Evolutionary conservation across 495 filamentous ascomycete species (phyloP).

Genomic region (Aspergillus cavernicola): DNA sequence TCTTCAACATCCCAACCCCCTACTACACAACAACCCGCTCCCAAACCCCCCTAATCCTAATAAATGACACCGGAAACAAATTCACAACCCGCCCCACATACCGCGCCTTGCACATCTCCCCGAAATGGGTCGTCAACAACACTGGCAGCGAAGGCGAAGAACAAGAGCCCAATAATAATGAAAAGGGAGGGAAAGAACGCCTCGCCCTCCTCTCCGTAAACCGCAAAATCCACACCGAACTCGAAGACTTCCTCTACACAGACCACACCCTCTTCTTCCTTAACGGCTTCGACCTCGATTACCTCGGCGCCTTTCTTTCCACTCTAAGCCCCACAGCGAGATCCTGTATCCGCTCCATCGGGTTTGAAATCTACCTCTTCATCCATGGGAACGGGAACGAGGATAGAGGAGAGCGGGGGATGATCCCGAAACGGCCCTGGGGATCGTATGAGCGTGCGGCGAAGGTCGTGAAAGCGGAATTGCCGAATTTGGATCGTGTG

Average conservation of each 20-base stretch:
- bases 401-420: constrained; percentile 8
- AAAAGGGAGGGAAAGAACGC: not conserved
- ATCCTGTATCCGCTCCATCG: constrained; percentile 34
- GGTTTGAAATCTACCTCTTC: constrained; percentile 42
- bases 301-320: constrained; percentile 32
- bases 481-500: constrained; percentile 27
- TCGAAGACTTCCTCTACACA: constrained; percentile 38
- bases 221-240: constrained; percentile 41
- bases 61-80: constrained; percentile 33
- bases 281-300: constrained; percentile 38
- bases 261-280: constrained; percentile 41
- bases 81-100: constrained; percentile 34
- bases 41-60: too few species aligned
- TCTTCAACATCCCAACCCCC: constrained; percentile 2
- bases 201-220: constrained; percentile 28
- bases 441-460: constrained; percentile 32
- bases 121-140: constrained; percentile 34
- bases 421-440: constrained; percentile 33
- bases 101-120: constrained; percentile 34
- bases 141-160: constrained; percentile 15
- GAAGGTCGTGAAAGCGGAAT: constrained; percentile 19
- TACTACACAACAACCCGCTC: constrained; percentile 10
- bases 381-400: constrained; percentile 20
- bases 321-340: constrained; percentile 33
- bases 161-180: constrained; percentile 4